phyloP scores from a whole-genome alignment of 2,329 filamentous ascomycete genomes.

The Colletotrichum orbiculare region DNA sequence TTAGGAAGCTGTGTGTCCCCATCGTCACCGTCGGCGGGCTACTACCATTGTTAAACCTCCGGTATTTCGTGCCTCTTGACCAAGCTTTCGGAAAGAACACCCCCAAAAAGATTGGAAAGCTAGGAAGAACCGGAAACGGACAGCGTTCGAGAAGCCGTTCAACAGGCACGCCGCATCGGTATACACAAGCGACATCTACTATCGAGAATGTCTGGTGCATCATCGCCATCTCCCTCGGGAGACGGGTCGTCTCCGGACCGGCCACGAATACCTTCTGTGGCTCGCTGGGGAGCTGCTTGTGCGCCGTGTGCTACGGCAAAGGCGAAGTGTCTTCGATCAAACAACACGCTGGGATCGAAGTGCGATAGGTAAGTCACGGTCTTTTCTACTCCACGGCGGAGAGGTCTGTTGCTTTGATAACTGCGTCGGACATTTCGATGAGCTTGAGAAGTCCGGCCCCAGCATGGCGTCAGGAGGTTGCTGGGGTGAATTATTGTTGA shows the following conservation, averaged over 20 bases:
- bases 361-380: slow-evolving; percentile 54
- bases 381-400: neutral
- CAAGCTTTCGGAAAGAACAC: neutral
- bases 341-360: slow-evolving; percentile 49
- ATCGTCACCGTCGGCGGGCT: neutral
- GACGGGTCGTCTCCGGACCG: slow-evolving; percentile 3
- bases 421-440: slow-evolving; percentile 13
- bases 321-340: slow-evolving; percentile 61
- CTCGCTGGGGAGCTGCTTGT: slow-evolving; percentile 61
- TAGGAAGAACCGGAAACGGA: neutral
- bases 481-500: neutral
- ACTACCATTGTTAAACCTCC: neutral
- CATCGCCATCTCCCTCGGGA: neutral
- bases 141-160: neutral
- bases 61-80: neutral
- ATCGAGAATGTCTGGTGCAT: neutral
- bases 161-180: too few species aligned
- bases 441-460: slow-evolving; percentile 6
- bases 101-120: neutral
- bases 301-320: slow-evolving; percentile 60
- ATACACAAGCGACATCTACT: neutral
- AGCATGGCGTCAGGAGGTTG: neutral
- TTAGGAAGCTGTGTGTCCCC: neutral
- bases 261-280: slow-evolving; percentile 1
- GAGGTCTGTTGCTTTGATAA: neutral